These are phyloP conservation scores for Rhynchospora breviuscula DNA, from an alignment of 176 grass and related monocot species.

Conservation along the genomic window DNA sequence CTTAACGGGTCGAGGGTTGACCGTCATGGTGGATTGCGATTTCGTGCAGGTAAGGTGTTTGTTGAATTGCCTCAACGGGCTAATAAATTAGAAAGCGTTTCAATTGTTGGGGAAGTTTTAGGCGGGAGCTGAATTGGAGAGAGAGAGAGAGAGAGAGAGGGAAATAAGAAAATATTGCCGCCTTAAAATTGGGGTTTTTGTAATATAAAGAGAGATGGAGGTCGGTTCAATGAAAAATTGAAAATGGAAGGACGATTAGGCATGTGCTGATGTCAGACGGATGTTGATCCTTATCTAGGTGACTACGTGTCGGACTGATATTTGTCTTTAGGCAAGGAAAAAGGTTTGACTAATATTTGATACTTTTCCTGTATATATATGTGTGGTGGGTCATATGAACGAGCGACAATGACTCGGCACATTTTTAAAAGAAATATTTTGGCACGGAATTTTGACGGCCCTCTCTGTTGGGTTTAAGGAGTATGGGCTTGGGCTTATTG, in stretches of 20 bases:
- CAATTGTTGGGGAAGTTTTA: not conserved
- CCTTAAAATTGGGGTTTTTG: not conserved
- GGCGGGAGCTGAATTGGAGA: not conserved
- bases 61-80: not conserved
- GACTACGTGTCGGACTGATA: not conserved
- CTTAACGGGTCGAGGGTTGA: conserved; percentile 40
- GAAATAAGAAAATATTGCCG: not conserved
- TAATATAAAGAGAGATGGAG: not conserved
- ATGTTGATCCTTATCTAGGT: not conserved
- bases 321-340: not conserved
- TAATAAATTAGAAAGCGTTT: not conserved
- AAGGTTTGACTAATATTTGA: too few relatives aligned
- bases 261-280: not conserved
- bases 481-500: not conserved
- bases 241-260: not conserved
- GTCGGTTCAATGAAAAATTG: not conserved
- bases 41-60: not conserved
- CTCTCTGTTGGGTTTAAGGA: not conserved
- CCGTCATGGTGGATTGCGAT: conserved; percentile 24
- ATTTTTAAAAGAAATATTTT: not conserved
- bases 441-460: not conserved
- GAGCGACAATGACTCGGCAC: not conserved
- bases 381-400: not conserved
- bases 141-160: not conserved
- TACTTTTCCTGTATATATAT: not conserved